Conservation (phyloP, 805 yeast species). For the Metschnikowia colocasiae region DNA sequence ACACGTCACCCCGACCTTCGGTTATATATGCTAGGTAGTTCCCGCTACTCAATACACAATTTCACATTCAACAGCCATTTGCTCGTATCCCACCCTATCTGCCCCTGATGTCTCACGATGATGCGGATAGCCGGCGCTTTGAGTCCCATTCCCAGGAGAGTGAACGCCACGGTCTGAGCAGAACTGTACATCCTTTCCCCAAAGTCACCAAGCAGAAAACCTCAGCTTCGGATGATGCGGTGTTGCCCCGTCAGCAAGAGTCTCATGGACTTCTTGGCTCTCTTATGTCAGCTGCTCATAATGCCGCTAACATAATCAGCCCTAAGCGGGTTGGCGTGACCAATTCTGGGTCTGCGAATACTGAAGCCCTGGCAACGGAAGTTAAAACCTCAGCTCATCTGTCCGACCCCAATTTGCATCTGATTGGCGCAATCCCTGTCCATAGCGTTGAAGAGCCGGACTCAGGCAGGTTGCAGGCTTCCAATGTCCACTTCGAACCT, state of each 20-base stretch:
- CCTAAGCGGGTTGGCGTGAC: slow-evolving; percentile 8
- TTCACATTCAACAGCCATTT: neutral
- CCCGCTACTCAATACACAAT: neutral
- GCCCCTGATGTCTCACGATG: slow-evolving; percentile 1
- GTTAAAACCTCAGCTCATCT: neutral
- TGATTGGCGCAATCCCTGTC: neutral
- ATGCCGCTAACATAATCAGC: slow-evolving; percentile 34
- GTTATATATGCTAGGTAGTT: neutral
- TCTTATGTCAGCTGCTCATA: slow-evolving; percentile 45
- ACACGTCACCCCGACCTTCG: neutral
- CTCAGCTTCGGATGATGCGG: neutral
- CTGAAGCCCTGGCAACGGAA: neutral
- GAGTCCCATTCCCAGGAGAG: neutral
- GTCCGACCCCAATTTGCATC: neutral
- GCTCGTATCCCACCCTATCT: neutral
- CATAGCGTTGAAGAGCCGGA: neutral
- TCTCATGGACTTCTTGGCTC: slow-evolving; percentile 40
- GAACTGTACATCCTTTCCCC: neutral
- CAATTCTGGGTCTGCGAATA: neutral
- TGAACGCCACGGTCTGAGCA: neutral
- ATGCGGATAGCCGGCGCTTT: neutral
- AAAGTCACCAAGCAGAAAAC: neutral
- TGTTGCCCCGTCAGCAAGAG: slow-evolving; percentile 6
- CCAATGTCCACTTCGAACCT: slow-evolving; percentile 45
- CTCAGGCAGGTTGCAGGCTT: slow-evolving; percentile 7